These are phyloP conservation scores for Clonostachys rosea DNA, from an alignment of 2,329 filamentous ascomycete genomes.

Conservation along the genomic window DNA sequence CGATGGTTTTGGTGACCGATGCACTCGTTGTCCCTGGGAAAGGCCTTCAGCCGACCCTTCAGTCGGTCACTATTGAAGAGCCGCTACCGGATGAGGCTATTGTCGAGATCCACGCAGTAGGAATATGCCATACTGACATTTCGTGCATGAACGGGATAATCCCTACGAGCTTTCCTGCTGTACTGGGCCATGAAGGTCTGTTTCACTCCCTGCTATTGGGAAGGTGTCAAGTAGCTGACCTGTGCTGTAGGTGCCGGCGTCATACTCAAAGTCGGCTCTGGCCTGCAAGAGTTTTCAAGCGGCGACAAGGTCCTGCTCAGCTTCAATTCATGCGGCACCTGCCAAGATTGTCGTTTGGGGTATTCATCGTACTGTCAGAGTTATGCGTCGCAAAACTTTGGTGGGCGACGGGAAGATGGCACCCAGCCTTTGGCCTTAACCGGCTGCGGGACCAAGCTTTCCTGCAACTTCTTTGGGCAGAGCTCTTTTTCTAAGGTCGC, in stretches of 20 bases:
- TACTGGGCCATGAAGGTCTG: conserved; percentile 49
- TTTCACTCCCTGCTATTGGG: not conserved
- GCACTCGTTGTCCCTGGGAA: no score
- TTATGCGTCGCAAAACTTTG: no score
- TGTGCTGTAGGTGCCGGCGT: conserved; percentile 30
- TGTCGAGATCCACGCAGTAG: conserved; percentile 46
- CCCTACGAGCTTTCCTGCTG: conserved; percentile 10
- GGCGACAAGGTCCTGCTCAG: conserved; percentile 49
- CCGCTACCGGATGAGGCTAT: conserved; percentile 38
- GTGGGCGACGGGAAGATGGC: no score
- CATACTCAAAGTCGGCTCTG: conserved; percentile 34
- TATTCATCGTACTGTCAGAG: conserved; percentile 1
- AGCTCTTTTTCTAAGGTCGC: conserved; percentile 30
- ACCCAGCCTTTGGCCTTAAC: no score
- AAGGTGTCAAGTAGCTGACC: not conserved
- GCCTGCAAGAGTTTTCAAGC: conserved; percentile 38
- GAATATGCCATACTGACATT: conserved; percentile 51
- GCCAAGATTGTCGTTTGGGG: conserved; percentile 37
- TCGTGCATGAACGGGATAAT: conserved; percentile 25
- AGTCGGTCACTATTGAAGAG: conserved; percentile 17
- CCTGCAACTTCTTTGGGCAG: conserved; percentile 31
- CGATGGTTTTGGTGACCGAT: no score
- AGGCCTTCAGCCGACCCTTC: conserved; percentile 4
- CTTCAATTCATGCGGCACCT: conserved; percentile 27
- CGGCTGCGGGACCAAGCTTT: no score